Conservation (phyloP, 495 filamentous ascomycete species). For the Annulohypoxylon nitens region DNA sequence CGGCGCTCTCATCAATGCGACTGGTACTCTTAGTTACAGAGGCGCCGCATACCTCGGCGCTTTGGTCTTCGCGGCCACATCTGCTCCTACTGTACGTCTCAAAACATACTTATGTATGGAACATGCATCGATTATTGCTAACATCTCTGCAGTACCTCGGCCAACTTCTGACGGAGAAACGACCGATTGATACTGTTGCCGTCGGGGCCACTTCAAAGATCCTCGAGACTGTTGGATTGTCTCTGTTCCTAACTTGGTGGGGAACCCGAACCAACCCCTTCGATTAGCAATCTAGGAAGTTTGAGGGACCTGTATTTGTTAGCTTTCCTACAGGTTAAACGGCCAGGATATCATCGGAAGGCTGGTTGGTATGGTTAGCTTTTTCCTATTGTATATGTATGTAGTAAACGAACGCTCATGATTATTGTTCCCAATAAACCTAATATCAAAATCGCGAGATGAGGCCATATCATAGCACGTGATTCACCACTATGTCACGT, state of each 20-base stretch:
- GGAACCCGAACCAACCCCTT: slow-evolving; percentile 92
- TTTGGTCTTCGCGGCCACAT: slow-evolving; percentile 91
- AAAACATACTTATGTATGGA: no score
- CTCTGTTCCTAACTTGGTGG: slow-evolving; percentile 96
- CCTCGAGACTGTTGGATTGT: slow-evolving; percentile 93
- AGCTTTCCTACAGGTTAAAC: slow-evolving; percentile 32
- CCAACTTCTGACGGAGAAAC: slow-evolving; percentile 90
- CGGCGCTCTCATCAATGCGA: slow-evolving; percentile 94
- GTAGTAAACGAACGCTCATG: slow-evolving; percentile 22
- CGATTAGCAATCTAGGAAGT: slow-evolving; percentile 56
- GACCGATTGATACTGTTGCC: slow-evolving; percentile 88
- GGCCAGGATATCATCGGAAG: neutral
- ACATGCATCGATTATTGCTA: neutral
- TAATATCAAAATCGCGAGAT: neutral
- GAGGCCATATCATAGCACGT: neutral
- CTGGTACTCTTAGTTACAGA: slow-evolving; percentile 94
- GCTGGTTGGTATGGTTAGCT: slow-evolving; percentile 7
- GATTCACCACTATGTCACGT: neutral
- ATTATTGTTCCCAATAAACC: neutral
- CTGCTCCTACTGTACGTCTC: slow-evolving; percentile 83
- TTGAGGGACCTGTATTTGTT: slow-evolving; percentile 39
- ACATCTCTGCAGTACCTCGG: slow-evolving; percentile 74
- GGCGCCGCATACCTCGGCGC: slow-evolving; percentile 93
- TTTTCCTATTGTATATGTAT: slow-evolving; percentile 29
- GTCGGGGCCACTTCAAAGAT: slow-evolving; percentile 84